Conservation (phyloP, 2,329 filamentous ascomycete genomes). For the Myrmaecium sp. region DNA sequence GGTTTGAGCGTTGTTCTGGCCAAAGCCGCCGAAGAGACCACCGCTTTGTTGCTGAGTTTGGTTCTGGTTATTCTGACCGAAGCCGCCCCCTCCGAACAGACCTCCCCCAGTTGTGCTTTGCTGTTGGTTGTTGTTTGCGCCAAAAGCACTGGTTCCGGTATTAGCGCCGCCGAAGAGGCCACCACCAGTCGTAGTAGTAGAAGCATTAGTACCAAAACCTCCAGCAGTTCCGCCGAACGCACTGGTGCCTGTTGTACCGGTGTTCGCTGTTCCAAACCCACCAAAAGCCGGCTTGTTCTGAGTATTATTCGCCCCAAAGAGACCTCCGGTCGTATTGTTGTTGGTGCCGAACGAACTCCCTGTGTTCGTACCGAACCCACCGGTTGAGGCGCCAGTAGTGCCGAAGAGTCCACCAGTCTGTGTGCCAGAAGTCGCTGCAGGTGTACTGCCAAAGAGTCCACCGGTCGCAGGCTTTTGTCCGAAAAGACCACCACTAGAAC, state of each 20-base stretch:
- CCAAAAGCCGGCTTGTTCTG: constrained; percentile 9
- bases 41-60: constrained; percentile 13
- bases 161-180: constrained; percentile 12
- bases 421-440: constrained; percentile 9
- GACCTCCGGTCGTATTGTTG: constrained; percentile 11
- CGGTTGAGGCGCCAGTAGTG: constrained; percentile 6
- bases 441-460: constrained; percentile 11
- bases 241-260: constrained; percentile 7
- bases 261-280: constrained; percentile 6
- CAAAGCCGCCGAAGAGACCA: constrained; percentile 27
- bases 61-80: constrained; percentile 8
- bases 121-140: constrained; percentile 7
- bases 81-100: constrained; percentile 15
- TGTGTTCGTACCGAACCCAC: constrained; percentile 10
- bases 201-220: constrained; percentile 14
- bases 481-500: constrained; percentile 11
- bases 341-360: constrained; percentile 24
- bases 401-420: constrained; percentile 17
- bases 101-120: constrained; percentile 8
- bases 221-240: constrained; percentile 15
- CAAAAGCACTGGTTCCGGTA: constrained; percentile 3
- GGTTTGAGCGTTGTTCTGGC: constrained; percentile 17
- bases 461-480: constrained; percentile 12
- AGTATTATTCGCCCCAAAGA: constrained; percentile 6
- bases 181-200: constrained; percentile 11